Evolutionary conservation across 2,329 filamentous ascomycete genomes (phyloP).

Genomic region (Tolypocladium tundrense): DNA sequence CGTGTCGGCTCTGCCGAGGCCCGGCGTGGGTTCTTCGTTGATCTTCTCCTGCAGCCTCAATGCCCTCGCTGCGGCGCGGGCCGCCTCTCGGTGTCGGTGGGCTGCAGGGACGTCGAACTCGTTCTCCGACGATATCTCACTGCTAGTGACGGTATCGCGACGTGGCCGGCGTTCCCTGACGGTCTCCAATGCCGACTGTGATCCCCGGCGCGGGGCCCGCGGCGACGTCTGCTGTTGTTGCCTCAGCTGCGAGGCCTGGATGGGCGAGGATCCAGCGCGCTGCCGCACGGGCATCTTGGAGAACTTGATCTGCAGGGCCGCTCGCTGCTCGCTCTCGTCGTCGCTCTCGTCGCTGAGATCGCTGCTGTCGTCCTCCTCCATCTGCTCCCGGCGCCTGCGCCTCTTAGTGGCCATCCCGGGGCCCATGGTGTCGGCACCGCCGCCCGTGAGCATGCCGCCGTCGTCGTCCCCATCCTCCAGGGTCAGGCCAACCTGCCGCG

Average conservation of each 20-base stretch:
- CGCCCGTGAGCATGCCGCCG: slow-evolving; percentile 60
- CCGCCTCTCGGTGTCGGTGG: slow-evolving; percentile 51
- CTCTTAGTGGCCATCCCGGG: slow-evolving; percentile 58
- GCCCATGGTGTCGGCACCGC: slow-evolving; percentile 57
- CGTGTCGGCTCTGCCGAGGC: slow-evolving; percentile 34
- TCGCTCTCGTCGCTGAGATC: slow-evolving; percentile 79
- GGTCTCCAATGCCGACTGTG: slow-evolving; percentile 59
- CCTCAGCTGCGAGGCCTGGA: slow-evolving; percentile 53
- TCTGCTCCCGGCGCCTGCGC: slow-evolving; percentile 57
- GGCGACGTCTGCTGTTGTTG: slow-evolving; percentile 47
- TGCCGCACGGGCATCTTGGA: slow-evolving; percentile 86
- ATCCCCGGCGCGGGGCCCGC: slow-evolving; percentile 49
- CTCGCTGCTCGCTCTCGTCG: slow-evolving; percentile 63
- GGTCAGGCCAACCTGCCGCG: slow-evolving; percentile 50
- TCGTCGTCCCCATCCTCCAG: slow-evolving; percentile 65
- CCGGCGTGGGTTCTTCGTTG: slow-evolving; percentile 25
- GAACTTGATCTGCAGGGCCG: slow-evolving; percentile 88
- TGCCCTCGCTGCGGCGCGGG: slow-evolving; percentile 41
- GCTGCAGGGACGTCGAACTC: slow-evolving; percentile 61
- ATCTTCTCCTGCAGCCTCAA: slow-evolving; percentile 27
- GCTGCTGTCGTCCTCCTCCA: slow-evolving; percentile 79
- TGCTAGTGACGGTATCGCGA: slow-evolving; percentile 70
- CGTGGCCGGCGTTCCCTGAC: slow-evolving; percentile 55
- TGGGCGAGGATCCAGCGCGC: slow-evolving; percentile 80
- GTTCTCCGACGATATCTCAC: slow-evolving; percentile 74